Evolutionary conservation across 805 yeast species (phyloP), one percentile per base, ranked within the genome.

Genomic region (Candida vaughaniae): DNA sequence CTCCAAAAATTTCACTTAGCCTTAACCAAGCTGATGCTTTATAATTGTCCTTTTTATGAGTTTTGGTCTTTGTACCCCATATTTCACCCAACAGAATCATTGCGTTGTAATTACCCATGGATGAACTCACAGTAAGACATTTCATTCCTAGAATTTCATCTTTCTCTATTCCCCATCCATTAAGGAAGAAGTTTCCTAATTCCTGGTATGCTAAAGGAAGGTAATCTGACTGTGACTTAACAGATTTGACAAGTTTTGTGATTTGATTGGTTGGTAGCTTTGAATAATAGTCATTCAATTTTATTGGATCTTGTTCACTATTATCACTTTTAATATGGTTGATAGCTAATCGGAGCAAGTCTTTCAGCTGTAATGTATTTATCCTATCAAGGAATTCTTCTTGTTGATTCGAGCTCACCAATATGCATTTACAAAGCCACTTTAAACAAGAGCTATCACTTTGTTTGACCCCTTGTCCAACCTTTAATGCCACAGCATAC

Each of bases 1-100:
- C 73, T 3, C 89, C 89, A 45, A 72, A 69, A 19, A 69, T 60
- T 36, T 80, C 88, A 11, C 86, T 83, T 22, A 77, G 59, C 28
- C 90, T 66, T 39, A 77, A 73, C 81, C 89, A 82, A 9, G 80
- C 77, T 2, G 90, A 85, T 3, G 91, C 86, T 49, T 74, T 64
- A 31, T 60, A 56, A 33, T 71, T 55, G 52, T 85, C 85, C 48
- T 77, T 80, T 57, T 78, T 78, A 36, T 78, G 69, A 8, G 58
- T 55, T 45, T 66, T 68, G 2, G 82, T 72, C 45, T 77, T 79
- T 20, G 69, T 64, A 35, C 77, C 65, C 82, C 86, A 85, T n/a
- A 84, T 58, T 36, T 67, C 73, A 1, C 91, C 95, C 26, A 86
- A 76, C 41, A 79, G 77, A 17, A 78, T 64, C 80, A 83, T 77